Base-by-base conservation (phyloP, 352 stramenopile genomes). In the Globisporangium uncinulatum region DNA sequence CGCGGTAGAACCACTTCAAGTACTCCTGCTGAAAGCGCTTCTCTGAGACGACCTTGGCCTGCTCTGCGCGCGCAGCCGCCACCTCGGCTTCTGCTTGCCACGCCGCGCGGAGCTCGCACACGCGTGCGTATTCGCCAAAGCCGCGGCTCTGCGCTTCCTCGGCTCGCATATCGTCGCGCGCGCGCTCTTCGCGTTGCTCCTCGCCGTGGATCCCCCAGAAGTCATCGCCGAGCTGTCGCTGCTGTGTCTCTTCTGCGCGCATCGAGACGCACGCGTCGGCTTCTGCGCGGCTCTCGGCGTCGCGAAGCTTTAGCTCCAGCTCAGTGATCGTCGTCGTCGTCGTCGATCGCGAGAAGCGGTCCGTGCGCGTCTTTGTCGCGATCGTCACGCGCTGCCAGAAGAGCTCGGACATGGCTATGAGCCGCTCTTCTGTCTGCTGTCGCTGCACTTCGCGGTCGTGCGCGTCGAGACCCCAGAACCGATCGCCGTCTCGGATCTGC, bases 141-240 rank as follows among this genome's bases (percentile, higher is more conserved):
- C 53, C 48, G 0, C 67, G 73, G 44, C 78, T 86, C 0, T 47
- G 55, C 15, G 45, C 37, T 20, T 84, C 66, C 39, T 88, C 75
- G 8, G 59, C 21, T 13, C 48, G 50, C 73, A 88, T 74, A 3
- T 65, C 67, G n/a, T 46, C 8, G 10, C 72, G 70, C 8, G 71
- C 58, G 41, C 48, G 24, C 0, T 52, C 24, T 54, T 88, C 71
- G 3, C 66, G 66, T 34, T 37, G 31, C 31, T 86, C 78, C 58
- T 86, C 71, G 0, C 73, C 71, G 43, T 88, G 66, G 20, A 86
- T 85, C 1, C 78, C 78, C 78, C 78, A 88, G 53, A 88, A 86
- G 0, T 32, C 60, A 34, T 88, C 78, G n/a, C 49, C 51, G 24
- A 82, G 52, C 4, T 58, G 51, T n/a, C 74, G 77, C 56, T 88